Conservation (phyloP, 2,329 filamentous ascomycete genomes). For the Dothideomycetidae sp. region DNA sequence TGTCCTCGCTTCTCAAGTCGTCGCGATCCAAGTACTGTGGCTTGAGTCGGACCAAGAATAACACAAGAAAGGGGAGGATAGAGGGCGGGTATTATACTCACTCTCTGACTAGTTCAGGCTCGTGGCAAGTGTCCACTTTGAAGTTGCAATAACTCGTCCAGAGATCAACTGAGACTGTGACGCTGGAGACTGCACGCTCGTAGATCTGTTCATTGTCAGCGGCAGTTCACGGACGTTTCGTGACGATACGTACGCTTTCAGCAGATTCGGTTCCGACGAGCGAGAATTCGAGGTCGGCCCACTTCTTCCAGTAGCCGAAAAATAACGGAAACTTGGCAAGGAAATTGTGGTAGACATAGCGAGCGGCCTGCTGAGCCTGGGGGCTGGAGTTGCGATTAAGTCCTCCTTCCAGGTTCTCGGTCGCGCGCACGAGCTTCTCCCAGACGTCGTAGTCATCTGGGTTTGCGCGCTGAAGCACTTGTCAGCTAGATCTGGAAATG, state of each 20-base stretch:
- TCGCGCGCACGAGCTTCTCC: slow-evolving; percentile 79
- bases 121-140: slow-evolving; percentile 95
- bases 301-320: slow-evolving; percentile 99
- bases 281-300: slow-evolving; percentile 92
- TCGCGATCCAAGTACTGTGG: slow-evolving; percentile 5
- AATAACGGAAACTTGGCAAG: slow-evolving; percentile 88
- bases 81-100: slow-evolving; percentile 66
- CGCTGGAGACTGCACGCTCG: slow-evolving; percentile 84
- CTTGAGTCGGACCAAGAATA: slow-evolving; percentile 8
- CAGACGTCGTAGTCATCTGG: slow-evolving; percentile 87
- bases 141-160: slow-evolving; percentile 97
- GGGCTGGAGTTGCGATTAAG: slow-evolving; percentile 94
- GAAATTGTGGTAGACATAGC: slow-evolving; percentile 82
- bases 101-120: slow-evolving; percentile 93
- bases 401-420: slow-evolving; percentile 76
- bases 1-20: slow-evolving; percentile 3
- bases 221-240: slow-evolving; percentile 3
- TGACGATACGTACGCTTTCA: slow-evolving; percentile 58
- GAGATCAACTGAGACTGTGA: slow-evolving; percentile 84
- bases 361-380: slow-evolving; percentile 73
- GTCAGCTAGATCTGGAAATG: slow-evolving; percentile 5
- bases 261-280: slow-evolving; percentile 94
- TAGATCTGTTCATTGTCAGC: slow-evolving; percentile 51
- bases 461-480: slow-evolving; percentile 41
- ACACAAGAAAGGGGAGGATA: slow-evolving; percentile 34